Evolutionary conservation across 495 filamentous ascomycete genomes (phyloP).

Genomic region (Annulohypoxylon maeteangense): DNA sequence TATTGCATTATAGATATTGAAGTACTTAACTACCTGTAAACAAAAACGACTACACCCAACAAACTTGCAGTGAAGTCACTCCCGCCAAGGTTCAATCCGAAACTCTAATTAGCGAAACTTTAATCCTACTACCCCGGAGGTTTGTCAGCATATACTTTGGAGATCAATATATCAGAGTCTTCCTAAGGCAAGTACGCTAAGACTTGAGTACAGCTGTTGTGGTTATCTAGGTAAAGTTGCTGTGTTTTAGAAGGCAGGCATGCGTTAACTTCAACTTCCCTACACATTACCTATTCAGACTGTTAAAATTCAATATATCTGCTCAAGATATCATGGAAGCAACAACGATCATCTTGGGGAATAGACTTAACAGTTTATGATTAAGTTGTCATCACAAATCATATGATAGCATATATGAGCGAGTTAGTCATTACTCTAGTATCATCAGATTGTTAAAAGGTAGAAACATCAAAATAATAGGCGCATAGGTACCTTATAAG

Average conservation of each 20-base stretch:
- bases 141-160: neutral
- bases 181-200: neutral
- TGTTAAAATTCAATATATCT: neutral
- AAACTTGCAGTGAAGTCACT: constrained; percentile 20
- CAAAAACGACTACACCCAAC: neutral
- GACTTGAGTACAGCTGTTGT: neutral
- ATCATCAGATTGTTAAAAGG: neutral
- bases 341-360: neutral
- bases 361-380: neutral
- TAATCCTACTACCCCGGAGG: neutral
- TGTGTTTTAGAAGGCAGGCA: neutral
- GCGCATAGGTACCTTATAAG: neutral
- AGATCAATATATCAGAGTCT: neutral
- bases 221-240: too few species aligned
- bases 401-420: neutral
- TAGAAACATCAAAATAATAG: neutral
- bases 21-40: neutral
- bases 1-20: neutral
- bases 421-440: neutral
- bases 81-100: neutral
- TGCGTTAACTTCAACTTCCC: neutral
- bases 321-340: neutral
- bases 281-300: neutral
- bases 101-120: neutral
- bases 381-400: neutral